Evolutionary conservation across 768 basidiomycete genomes (phyloP).

Genomic region (Boletus edulis): DNA sequence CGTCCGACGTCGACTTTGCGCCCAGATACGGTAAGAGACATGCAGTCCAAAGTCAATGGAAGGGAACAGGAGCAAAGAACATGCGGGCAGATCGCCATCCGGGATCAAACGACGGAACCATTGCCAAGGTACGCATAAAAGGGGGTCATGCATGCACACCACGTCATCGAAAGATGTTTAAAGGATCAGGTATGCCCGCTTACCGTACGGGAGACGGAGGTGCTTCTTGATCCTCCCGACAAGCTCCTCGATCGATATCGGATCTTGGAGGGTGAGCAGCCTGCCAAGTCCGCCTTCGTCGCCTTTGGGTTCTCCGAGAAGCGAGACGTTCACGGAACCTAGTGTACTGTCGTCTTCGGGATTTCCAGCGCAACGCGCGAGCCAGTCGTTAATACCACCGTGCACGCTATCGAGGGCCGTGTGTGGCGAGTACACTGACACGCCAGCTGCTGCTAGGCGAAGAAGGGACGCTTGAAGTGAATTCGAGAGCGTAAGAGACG

Average conservation of each 20-base stretch:
- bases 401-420: constrained; percentile 82
- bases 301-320: constrained; percentile 41
- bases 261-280: constrained; percentile 57
- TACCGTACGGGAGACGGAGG: constrained; percentile 60
- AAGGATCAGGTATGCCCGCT: constrained; percentile 13
- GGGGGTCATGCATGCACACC: not conserved
- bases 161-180: constrained; percentile 12
- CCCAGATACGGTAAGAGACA: constrained; percentile 7
- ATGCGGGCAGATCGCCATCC: constrained; percentile 13
- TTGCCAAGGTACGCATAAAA: not conserved
- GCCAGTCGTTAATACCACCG: constrained; percentile 91
- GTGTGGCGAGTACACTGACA: constrained; percentile 87
- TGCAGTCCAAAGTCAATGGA: constrained; percentile 2
- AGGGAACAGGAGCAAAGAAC: constrained; percentile 20
- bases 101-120: constrained; percentile 8
- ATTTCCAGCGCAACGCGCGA: constrained; percentile 54
- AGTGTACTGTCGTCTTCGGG: constrained; percentile 29
- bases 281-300: constrained; percentile 66
- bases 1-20: constrained; percentile 67
- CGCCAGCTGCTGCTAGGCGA: constrained; percentile 74
- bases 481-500: constrained; percentile 73
- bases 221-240: constrained; percentile 68
- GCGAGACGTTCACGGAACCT: constrained; percentile 24
- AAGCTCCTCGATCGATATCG: constrained; percentile 57
- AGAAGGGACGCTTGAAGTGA: constrained; percentile 81